Evolutionary conservation across 176 grass and related monocot genomes (phyloP).

Genomic region (Triticum dicoccoides): DNA sequence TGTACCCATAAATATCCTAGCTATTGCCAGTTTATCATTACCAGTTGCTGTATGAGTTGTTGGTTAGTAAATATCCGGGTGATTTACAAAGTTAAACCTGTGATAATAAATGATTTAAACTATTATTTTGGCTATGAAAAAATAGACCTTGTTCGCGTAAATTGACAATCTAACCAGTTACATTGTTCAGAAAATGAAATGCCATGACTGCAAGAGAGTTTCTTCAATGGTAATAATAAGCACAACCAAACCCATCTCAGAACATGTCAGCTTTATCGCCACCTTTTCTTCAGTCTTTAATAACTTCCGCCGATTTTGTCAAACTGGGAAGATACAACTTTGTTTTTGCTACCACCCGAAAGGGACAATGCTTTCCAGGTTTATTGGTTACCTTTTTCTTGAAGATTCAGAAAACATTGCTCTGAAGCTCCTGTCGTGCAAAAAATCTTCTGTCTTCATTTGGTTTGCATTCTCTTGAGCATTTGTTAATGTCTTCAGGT

Average conservation of each 20-base stretch:
- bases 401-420: conserved; percentile 2
- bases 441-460: conserved; percentile 14
- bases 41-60: background rate
- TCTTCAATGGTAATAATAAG: background rate
- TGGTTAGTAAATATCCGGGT: background rate
- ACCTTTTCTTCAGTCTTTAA: background rate
- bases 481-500: conserved; percentile 17
- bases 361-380: conserved; percentile 4
- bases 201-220: background rate
- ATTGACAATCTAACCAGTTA: background rate
- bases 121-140: background rate
- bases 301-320: background rate
- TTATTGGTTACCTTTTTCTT: background rate
- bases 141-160: background rate
- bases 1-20: background rate
- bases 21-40: background rate
- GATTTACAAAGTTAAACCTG: background rate
- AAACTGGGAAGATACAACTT: background rate
- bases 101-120: background rate
- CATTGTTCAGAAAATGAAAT: background rate
- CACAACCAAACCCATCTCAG: background rate
- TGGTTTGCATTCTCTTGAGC: conserved; percentile 15
- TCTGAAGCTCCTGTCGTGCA: background rate
- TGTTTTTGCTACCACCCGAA: background rate
- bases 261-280: background rate